These are phyloP conservation scores for Plectranthus barbatus DNA, from an alignment of 257 asterid genomes.

Conservation along the genomic window DNA sequence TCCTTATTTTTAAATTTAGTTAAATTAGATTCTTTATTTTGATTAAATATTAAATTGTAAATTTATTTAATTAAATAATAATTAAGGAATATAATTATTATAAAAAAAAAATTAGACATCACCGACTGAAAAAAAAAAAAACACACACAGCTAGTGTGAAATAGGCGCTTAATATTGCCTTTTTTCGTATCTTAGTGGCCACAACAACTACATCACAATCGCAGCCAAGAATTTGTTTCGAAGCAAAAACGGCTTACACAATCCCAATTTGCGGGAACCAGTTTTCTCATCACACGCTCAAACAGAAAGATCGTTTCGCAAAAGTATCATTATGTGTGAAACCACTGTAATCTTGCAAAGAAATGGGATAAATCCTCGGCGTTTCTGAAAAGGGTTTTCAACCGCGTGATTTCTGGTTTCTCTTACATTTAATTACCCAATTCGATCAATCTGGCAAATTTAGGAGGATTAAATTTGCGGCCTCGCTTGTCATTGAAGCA, in stretches of 20 bases:
- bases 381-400: background rate
- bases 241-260: no score
- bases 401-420: background rate
- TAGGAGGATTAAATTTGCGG: conserved; percentile 70
- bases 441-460: conserved; percentile 82
- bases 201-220: conserved; percentile 12
- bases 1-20: no score
- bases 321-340: conserved; percentile 6
- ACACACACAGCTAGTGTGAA: background rate
- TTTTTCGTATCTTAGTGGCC: background rate
- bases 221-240: no score
- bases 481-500: conserved; percentile 85
- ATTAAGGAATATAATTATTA: no score
- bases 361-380: conserved; percentile 16
- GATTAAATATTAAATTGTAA: no score
- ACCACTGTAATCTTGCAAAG: conserved; percentile 14
- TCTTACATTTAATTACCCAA: background rate
- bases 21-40: no score
- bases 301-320: background rate
- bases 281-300: background rate
- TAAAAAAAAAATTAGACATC: no score
- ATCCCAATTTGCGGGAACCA: background rate
- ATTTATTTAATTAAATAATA: no score
- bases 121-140: no score
- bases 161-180: background rate